Evolutionary conservation across 139 green algal genomes (phyloP).

Genomic region (Micractinium sp.): DNA sequence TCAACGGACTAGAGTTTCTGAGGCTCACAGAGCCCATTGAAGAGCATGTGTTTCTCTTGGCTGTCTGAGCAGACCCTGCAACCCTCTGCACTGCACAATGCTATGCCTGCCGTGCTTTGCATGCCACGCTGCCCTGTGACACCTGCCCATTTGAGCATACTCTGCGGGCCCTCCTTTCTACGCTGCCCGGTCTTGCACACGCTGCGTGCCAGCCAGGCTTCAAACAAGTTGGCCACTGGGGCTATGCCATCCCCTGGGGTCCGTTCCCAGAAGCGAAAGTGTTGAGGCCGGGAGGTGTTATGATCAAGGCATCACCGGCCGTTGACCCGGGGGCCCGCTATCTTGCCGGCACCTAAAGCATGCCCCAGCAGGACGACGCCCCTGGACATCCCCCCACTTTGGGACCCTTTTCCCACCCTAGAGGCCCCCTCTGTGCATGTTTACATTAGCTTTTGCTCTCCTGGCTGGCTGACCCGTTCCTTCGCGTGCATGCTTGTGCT

Average conservation of each 20-base stretch:
- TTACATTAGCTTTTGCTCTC: background rate
- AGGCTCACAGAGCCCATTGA: conserved; percentile 61
- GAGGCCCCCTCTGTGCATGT: background rate
- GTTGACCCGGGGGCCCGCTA: conserved; percentile 65
- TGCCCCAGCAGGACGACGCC: conserved; percentile 63
- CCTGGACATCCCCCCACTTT: conserved; percentile 45
- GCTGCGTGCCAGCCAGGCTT: conserved; percentile 48
- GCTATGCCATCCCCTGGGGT: conserved; percentile 48
- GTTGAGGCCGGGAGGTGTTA: conserved; percentile 61
- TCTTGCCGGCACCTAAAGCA: conserved; percentile 45
- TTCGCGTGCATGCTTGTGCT: background rate
- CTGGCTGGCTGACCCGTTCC: too few relatives aligned
- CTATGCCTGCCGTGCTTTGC: background rate
- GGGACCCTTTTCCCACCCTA: background rate
- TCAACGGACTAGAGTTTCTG: conserved; percentile 89
- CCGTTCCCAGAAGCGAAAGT: conserved; percentile 80
- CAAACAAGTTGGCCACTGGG: conserved; percentile 77
- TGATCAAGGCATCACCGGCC: conserved; percentile 65
- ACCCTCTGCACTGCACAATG: background rate
- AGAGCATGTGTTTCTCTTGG: conserved; percentile 81
- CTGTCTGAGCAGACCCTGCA: conserved; percentile 73
- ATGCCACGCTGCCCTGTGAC: background rate
- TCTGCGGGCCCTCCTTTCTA: background rate
- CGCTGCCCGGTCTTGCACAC: background rate
- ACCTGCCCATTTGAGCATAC: background rate